phyloP scores from a whole-genome alignment of 768 basidiomycete genomes.

The Thelephora ganbajun region DNA sequence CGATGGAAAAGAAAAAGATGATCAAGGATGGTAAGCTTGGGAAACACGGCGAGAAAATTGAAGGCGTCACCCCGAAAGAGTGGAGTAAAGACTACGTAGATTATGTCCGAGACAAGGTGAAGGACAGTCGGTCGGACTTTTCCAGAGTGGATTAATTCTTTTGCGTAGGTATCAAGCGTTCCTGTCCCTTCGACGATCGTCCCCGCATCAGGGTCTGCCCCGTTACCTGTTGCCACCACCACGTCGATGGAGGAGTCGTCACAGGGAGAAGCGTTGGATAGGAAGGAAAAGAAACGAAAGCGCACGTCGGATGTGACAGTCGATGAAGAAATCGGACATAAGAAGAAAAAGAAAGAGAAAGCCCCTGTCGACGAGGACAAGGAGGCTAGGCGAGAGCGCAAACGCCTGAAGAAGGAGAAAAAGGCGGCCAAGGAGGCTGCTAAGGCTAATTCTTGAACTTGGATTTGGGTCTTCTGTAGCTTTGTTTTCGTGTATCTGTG shows the following conservation, averaged over 20 bases:
- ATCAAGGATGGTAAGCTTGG: slow-evolving; percentile 95
- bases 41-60: slow-evolving; percentile 84
- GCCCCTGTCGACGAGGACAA: slow-evolving; percentile 14
- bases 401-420: slow-evolving; percentile 18
- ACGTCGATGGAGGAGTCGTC: slow-evolving; percentile 12
- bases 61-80: slow-evolving; percentile 75
- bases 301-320: slow-evolving; percentile 52
- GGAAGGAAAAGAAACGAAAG: slow-evolving; percentile 79
- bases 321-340: slow-evolving; percentile 44
- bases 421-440: slow-evolving; percentile 22
- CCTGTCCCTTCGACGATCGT: slow-evolving; percentile 23
- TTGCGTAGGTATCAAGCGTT: slow-evolving; percentile 19
- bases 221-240: slow-evolving; percentile 11
- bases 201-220: slow-evolving; percentile 6
- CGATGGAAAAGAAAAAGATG: slow-evolving; percentile 95
- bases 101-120: slow-evolving; percentile 55
- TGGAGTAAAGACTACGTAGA: slow-evolving; percentile 94
- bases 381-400: slow-evolving; percentile 22
- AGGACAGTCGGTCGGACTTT: slow-evolving; percentile 13
- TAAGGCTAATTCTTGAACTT: no score
- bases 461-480: no score
- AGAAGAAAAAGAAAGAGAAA: slow-evolving; percentile 27
- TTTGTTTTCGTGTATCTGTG: no score
- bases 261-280: slow-evolving; percentile 24
- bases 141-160: slow-evolving; percentile 7